These are phyloP conservation scores for Cymbopogon flexuosus DNA, from an alignment of 202 grass and related monocot genomes.

Conservation along the genomic window DNA sequence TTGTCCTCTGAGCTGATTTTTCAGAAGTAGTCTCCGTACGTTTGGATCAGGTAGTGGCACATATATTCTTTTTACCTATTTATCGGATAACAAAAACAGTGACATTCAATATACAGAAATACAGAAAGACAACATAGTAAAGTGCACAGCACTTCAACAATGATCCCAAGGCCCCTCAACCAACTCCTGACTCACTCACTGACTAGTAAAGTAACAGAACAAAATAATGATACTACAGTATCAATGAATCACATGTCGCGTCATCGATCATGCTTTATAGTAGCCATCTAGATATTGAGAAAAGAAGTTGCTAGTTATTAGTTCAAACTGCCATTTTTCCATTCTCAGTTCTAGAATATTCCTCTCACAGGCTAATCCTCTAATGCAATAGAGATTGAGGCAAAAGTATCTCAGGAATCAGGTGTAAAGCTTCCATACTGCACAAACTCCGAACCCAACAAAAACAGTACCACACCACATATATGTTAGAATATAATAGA, in stretches of 20 bases:
- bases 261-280: not conserved
- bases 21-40: constrained; percentile 73
- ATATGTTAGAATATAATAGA: not conserved
- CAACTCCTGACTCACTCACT: not conserved
- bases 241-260: not conserved
- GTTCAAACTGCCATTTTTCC: not conserved
- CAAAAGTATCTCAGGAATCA: not conserved
- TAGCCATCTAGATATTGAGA: not conserved
- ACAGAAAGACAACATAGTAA: not conserved
- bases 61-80: constrained; percentile 97
- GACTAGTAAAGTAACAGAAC: not conserved
- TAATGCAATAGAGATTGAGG: not conserved
- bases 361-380: not conserved
- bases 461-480: not conserved
- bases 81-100: constrained; percentile 1
- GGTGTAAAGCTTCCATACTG: not conserved
- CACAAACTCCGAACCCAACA: not conserved
- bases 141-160: not conserved
- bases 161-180: not conserved
- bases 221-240: not conserved
- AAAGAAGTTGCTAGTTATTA: not conserved
- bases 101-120: not conserved
- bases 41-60: constrained; percentile 76
- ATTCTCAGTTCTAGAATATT: not conserved
- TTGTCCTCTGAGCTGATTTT: constrained; percentile 89